Evolutionary conservation across 1,139 yeast species (phyloP), one percentile per base, ranked within the genome.

Genomic region (Cylindricascospora bacillispora): DNA sequence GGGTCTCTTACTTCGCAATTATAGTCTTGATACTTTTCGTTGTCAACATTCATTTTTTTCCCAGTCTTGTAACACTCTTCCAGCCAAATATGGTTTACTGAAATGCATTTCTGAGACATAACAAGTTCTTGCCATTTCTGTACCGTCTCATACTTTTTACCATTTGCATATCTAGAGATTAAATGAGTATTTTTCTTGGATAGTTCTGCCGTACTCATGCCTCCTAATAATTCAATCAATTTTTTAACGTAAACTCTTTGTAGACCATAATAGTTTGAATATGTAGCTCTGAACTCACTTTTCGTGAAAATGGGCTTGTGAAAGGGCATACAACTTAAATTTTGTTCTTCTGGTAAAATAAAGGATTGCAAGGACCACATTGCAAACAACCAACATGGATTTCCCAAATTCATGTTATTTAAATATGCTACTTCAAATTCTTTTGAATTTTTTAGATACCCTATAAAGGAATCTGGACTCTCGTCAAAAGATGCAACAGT

Each of bases 21-120:
- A 26, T 30, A 34, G 14, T 28, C 26, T 7, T 24, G 22, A 27
- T 31, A 39, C 13, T 29, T 30, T 3, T 16, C 14, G 6, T 15
- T 11, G 3, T 28, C 13, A 4, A 43, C 33, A 27, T 43, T 40
- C 7, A 44, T 13, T 17, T 35, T 36, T n/a, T 24, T 24, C n/a
- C 40, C 39, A 2, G 14, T 13, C 24, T 31, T 33, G 29, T 44
- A 48, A 16, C 52, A 67, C 35, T 81, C 92, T 48, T 89, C 97
- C n/a, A 89, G 56, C 98, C 98, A 89, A 13, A 76, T 47, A 52
- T 82, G 94, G 46, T 79, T 85, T 0, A 82, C 77, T 1, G 79
- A 52, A 21, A 57, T 58, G 10, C 13, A 26, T 16, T 6, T 17
- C 14, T 25, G 28, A 9, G 7, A 22, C 28, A 16, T 76, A 65